These are phyloP conservation scores for Neurospora cerealis DNA, from an alignment of 495 filamentous ascomycete genomes.

Conservation along the genomic window DNA sequence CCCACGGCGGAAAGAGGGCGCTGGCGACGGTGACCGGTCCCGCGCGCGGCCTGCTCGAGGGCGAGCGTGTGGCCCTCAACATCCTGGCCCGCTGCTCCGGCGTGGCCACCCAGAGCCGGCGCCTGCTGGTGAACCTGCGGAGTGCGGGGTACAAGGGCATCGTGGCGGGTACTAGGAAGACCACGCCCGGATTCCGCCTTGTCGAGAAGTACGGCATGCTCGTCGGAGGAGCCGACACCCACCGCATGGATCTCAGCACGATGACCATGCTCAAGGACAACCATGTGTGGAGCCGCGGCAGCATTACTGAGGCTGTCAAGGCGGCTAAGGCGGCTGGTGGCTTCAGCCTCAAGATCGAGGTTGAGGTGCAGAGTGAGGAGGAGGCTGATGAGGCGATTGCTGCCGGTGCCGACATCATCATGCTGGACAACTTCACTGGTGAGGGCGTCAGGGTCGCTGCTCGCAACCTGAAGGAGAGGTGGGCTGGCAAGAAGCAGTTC, in stretches of 20 bases:
- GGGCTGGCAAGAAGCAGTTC: slow-evolving; percentile 56
- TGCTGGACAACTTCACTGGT: slow-evolving; percentile 89
- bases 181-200: slow-evolving; percentile 87
- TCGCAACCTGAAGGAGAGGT: slow-evolving; percentile 61
- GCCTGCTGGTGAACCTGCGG: slow-evolving; percentile 40
- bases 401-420: slow-evolving; percentile 89
- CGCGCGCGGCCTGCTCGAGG: slow-evolving; percentile 74
- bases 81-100: slow-evolving; percentile 86
- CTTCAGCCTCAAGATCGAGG: slow-evolving; percentile 89
- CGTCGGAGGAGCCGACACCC: slow-evolving; percentile 81
- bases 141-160: slow-evolving; percentile 64
- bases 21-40: slow-evolving; percentile 81
- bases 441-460: slow-evolving; percentile 67
- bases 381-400: slow-evolving; percentile 85
- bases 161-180: slow-evolving; percentile 94
- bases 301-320: slow-evolving; percentile 71
- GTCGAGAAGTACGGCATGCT: slow-evolving; percentile 98
- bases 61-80: slow-evolving; percentile 89
- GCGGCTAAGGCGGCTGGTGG: slow-evolving; percentile 79
- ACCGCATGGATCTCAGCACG: slow-evolving; percentile 79
- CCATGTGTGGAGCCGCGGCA: slow-evolving; percentile 81
- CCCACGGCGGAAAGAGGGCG: slow-evolving; percentile 36
- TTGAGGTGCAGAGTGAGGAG: slow-evolving; percentile 78
- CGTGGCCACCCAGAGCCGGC: slow-evolving; percentile 62
- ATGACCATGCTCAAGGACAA: slow-evolving; percentile 99